Base-by-base conservation (phyloP, 345 rosid genomes). In the Hirschfeldia incana region DNA sequence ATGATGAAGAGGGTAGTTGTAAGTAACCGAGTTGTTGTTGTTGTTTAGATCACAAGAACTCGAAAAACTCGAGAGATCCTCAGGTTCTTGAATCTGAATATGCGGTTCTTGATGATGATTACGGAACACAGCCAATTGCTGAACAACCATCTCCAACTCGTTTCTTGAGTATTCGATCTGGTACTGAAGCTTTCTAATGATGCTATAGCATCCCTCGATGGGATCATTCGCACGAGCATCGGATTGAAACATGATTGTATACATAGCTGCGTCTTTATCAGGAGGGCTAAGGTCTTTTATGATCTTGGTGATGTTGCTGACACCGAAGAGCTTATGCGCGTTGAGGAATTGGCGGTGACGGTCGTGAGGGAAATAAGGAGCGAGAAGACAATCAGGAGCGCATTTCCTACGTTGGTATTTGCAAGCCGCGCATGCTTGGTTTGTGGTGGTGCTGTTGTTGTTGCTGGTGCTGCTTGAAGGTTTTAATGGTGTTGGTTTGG, bases 401-500 rank as follows among this genome's bases (percentile, higher is more conserved):
- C 99, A 95, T 80, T 93, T 91, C 60, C 93, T 88, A 1, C 99
- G 94, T 75, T 90, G 98, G 91, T 91, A 92, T 82, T 92, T 93
- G 86, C 99, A 95, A 1, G 99, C 98, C 5, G 99, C 98, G 53
- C 99, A 95, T 4, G 99, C 96, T 32, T 88, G 94, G 79, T 89
- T 85, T 29, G 88, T 86, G 74, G 88, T 86, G 74, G 78, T 81
- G 49, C 70, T 85, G 60, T 16, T 85, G 27, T 53, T 53, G 71
- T 69, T 73, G 76, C 65, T 76, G 70, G 10, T 74, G 58, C 62
- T 83, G 77, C 80, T 70, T n/a, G 82, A 17, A 57, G 83, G 80
- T 51, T 81, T 81, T 71, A 76, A 66, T 76, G 74, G 77, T 29
- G 72, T 17, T 62, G 75, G 76, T 74, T 80, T 80, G 57, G 74